Evolutionary conservation across 257 asterid species (phyloP), one percentile per base, ranked within the genome.

Genomic region (Paulownia fortunei): DNA sequence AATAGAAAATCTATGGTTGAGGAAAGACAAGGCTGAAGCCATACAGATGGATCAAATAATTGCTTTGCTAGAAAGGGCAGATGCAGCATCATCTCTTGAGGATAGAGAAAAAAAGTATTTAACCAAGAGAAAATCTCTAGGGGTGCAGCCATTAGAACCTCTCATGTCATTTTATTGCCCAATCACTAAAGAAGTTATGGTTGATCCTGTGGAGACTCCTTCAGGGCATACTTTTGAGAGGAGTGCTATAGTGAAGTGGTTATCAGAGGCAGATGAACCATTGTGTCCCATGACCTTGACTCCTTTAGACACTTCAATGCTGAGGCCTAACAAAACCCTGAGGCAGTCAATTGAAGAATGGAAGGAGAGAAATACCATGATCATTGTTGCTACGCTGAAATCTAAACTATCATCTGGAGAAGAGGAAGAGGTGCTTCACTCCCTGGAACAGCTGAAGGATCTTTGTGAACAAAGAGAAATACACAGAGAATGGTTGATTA

Each of bases 301-400:
- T 64, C 87, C 85, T 0, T 72, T 90, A 36, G 82, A 82, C 30
- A 58, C 39, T 51, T 80, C 93, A 36, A 85, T 87, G 91, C 80
- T 90, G 77, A 85, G 93, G 85, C 89, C 96, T 65, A 90, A 87
- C 76, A 90, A 87, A 74, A 90, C 91, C 19, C 82, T 90, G 55
- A 84, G 96, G 81, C 93, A 86, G 80, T 90, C 93, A 42, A 85
- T 90, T 75, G 96, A 90, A 63, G 96, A 90, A 82, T 90, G 93
- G 93, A 84, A 66, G 85, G 96, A 90, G 46, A 83, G 96, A 76
- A 90, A 90, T 75, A 87, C 87, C 47, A 90, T 90, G 88, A 90
- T 90, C 72, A 60, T 67, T 77, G 77, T 90, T 11, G 90, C 89
- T 23, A 79, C 85, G 36, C 42, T 87, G 76, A 87, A 88, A 81